Percentiles rank a stretch among this genome's conserved stretches.
Conservation (phyloP, 2,329 filamentous ascomycete species). For the Pseudogymnoascus sp. region DNA sequence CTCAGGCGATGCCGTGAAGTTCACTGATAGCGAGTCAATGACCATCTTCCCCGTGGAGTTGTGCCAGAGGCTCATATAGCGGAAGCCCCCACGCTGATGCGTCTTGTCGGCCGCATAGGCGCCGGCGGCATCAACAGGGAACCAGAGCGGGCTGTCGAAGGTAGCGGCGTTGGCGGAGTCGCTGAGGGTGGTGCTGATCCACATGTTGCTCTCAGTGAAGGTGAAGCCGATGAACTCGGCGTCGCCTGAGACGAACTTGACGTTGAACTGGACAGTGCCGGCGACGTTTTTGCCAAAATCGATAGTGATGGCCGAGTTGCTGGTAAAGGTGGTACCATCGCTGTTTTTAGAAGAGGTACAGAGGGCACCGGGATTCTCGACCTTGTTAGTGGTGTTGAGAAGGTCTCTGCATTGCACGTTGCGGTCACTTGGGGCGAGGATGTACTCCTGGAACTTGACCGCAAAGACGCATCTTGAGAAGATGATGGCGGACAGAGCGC, state of each 20-base stretch:
- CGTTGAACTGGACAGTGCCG: constrained; percentile 30
- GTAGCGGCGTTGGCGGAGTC: constrained; percentile 39
- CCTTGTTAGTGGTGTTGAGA: constrained; percentile 14
- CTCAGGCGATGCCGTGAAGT: constrained; percentile 32
- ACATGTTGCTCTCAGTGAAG: constrained; percentile 34
- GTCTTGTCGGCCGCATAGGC: constrained; percentile 33
- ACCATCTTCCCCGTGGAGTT: constrained; percentile 34
- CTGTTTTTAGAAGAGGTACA: neutral
- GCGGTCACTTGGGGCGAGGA: constrained; percentile 17
- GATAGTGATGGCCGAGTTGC: constrained; percentile 29
- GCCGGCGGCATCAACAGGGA: constrained; percentile 31
- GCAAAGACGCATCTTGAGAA: neutral
- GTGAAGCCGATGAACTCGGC: constrained; percentile 31
- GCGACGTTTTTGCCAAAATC: constrained; percentile 34
- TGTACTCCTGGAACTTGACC: constrained; percentile 15
- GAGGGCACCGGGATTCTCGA: constrained; percentile 16
- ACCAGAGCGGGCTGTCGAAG: constrained; percentile 41
- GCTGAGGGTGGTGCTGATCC: constrained; percentile 37
- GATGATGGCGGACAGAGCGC: neutral
- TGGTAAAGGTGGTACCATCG: constrained; percentile 16
- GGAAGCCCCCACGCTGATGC: constrained; percentile 36
- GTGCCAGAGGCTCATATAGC: constrained; percentile 37
- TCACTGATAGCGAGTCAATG: constrained; percentile 29
- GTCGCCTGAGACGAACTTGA: constrained; percentile 19
- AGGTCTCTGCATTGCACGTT: constrained; percentile 11